phyloP scores from a whole-genome alignment of 768 basidiomycete species.

The Lactarius pseudohatsudake region DNA sequence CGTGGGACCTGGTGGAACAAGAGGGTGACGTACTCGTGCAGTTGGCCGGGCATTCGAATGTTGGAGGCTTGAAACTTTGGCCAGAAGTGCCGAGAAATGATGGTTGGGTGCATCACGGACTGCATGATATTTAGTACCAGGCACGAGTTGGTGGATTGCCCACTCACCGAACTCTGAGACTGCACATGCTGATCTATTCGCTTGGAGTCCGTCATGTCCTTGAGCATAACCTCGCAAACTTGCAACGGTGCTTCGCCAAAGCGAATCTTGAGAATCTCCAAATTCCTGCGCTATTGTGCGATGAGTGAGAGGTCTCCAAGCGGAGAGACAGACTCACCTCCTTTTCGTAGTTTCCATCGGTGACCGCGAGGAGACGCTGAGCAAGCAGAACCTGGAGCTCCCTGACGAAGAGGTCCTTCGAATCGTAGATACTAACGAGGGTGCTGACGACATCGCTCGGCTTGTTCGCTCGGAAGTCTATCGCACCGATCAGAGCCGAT shows the following conservation, averaged over 20 bases:
- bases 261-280: conserved; percentile 92
- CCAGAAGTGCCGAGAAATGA: conserved; percentile 96
- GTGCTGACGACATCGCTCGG: conserved; percentile 94
- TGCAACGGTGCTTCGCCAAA: conserved; percentile 93
- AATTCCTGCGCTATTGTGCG: conserved; percentile 69
- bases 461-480: conserved; percentile 90
- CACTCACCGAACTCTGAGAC: conserved; percentile 59
- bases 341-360: conserved; percentile 74
- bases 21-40: conserved; percentile 58
- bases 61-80: conserved; percentile 74
- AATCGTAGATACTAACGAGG: conserved; percentile 96
- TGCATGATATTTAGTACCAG: conserved; percentile 33
- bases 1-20: not conserved
- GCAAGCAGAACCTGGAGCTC: conserved; percentile 92
- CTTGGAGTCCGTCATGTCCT: conserved; percentile 93
- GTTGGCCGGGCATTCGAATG: conserved; percentile 82
- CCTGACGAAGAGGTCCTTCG: conserved; percentile 93
- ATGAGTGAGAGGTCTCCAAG: not conserved
- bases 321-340: conserved; percentile 44
- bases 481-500: not conserved
- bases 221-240: conserved; percentile 97
- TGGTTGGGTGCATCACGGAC: conserved; percentile 80
- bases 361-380: conserved; percentile 76
- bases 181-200: conserved; percentile 89
- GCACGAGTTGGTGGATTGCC: not conserved